Base-by-base conservation (phyloP, 495 filamentous ascomycete species). In the Darksidea phi region DNA sequence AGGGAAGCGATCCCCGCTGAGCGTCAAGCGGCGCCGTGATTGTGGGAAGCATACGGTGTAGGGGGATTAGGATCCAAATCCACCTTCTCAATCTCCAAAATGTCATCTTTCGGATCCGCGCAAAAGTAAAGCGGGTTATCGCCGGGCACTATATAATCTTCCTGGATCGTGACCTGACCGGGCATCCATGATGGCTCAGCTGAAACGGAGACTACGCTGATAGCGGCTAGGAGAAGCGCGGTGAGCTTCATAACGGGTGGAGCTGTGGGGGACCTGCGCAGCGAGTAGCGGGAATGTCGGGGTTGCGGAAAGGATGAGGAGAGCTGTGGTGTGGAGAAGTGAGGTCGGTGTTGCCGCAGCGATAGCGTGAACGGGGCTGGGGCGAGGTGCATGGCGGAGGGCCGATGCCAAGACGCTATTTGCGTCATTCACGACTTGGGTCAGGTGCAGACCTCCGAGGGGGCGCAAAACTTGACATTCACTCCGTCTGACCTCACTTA, bases 1-100 rank as follows among this genome's bases (percentile, higher is more conserved):
- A 26, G n/a, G 56, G 20, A 48, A 42, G 20, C 26, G 8, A 10
- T 32, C 28, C 3, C 28, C 28, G 36, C 15, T 18, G 47, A 46
- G n/a, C 20, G 10, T 28, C 10, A 32, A 32, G 41, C 41, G 41
- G 15, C 18, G 20, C 15, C 6, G 32, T 18, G 13, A 52, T 51
- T 32, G 13, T 15, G 58, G 28, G 1, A 42, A 21, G 85, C 91
- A 55, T 86, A 97, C 94, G 91, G 75, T 68, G 80, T 59, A 20
- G 94, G 94, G 20, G 94, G 94, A 72, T 99, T 97, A 6, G 94
- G 94, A 10, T 72, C 62, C 59, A 99, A 68, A 67, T 95, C 80
- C 21, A 97, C 90, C 28, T 84, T 79, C 34, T 95, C 76, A 59
- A 99, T 91, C 7, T 79, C 68, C 61, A 97, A 78, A 52, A 88